A percentile compares a stretch with the other conserved stretches of the same genome.
These are phyloP conservation scores for Geranium rotundifolium DNA, from an alignment of 345 rosid species.

Conservation along the genomic window DNA sequence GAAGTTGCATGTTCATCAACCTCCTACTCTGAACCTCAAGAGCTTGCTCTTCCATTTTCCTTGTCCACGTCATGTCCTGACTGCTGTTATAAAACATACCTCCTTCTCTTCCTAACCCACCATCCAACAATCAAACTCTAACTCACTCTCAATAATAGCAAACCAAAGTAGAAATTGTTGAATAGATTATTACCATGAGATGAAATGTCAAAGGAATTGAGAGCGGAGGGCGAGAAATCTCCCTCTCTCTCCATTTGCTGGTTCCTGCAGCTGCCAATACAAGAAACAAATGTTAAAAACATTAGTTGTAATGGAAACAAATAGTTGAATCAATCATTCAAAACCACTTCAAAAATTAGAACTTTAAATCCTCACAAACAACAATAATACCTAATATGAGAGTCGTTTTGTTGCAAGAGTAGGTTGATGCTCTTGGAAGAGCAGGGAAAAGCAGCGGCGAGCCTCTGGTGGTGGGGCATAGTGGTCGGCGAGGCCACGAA, in stretches of 20 bases:
- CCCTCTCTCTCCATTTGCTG: slow-evolving; percentile 28
- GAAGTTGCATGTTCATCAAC: slow-evolving; percentile 68
- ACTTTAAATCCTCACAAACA: too few relatives aligned
- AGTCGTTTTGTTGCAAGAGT: slow-evolving; percentile 51
- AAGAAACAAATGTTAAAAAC: too few relatives aligned
- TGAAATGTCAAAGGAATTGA: slow-evolving; percentile 52
- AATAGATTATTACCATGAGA: slow-evolving; percentile 27
- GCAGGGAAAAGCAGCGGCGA: slow-evolving; percentile 50
- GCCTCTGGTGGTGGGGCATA: slow-evolving; percentile 58
- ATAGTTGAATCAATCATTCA: too few relatives aligned
- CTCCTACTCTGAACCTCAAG: slow-evolving; percentile 74
- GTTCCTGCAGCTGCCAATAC: slow-evolving; percentile 24
- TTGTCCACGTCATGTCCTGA: slow-evolving; percentile 62
- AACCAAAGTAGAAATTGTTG: background rate
- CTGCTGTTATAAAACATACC: slow-evolving; percentile 41
- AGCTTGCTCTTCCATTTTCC: slow-evolving; percentile 55
- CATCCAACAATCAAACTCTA: too few relatives aligned
- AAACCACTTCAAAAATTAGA: too few relatives aligned
- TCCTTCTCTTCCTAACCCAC: slow-evolving; percentile 26
- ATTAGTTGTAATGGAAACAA: background rate
- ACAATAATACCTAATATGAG: slow-evolving; percentile 32
- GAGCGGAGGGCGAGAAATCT: slow-evolving; percentile 58
- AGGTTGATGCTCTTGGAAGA: slow-evolving; percentile 56
- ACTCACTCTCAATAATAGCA: too few relatives aligned
- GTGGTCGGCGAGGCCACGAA: slow-evolving; percentile 24